A percentile compares a stretch with the other conserved stretches of the same genome.
These are phyloP conservation scores for Rhododendron ferrugineum DNA, from an alignment of 148 eudicot genomes.

Conservation along the genomic window DNA sequence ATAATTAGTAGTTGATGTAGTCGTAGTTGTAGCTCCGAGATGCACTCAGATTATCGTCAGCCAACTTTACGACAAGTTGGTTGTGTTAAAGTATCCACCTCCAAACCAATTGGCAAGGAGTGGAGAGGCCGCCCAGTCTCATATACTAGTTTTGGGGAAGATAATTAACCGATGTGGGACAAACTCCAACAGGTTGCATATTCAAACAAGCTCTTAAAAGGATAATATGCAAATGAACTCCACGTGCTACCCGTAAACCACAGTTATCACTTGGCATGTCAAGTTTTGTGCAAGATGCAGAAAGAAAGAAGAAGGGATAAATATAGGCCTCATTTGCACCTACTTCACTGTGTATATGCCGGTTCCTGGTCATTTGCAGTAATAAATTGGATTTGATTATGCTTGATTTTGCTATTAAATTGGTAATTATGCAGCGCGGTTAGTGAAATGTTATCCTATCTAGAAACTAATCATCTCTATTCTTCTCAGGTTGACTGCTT, in stretches of 20 bases:
- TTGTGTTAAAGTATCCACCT: not conserved
- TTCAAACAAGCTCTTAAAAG: not conserved
- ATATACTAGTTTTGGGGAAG: too few relatives aligned
- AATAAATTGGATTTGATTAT: not conserved
- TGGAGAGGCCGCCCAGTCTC: too few relatives aligned
- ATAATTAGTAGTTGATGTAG: not conserved
- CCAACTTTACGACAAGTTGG: not conserved
- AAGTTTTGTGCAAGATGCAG: not conserved
- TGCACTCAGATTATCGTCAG: not conserved
- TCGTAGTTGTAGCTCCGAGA: not conserved
- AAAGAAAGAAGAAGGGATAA: not conserved
- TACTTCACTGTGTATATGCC: not conserved
- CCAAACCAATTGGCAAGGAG: too few relatives aligned
- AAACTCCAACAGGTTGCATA: not conserved
- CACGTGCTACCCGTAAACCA: not conserved
- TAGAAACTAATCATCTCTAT: not conserved
- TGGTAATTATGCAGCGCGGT: not conserved
- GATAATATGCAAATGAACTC: not conserved
- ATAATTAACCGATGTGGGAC: too few relatives aligned
- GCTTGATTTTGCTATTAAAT: not conserved
- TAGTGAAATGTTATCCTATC: not conserved
- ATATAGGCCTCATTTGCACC: not conserved
- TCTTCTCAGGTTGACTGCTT: conserved; percentile 41
- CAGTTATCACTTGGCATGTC: not conserved
- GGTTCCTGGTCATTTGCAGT: not conserved